phyloP scores from a whole-genome alignment of 2,329 filamentous ascomycete species.

The Xylogone sp. region DNA sequence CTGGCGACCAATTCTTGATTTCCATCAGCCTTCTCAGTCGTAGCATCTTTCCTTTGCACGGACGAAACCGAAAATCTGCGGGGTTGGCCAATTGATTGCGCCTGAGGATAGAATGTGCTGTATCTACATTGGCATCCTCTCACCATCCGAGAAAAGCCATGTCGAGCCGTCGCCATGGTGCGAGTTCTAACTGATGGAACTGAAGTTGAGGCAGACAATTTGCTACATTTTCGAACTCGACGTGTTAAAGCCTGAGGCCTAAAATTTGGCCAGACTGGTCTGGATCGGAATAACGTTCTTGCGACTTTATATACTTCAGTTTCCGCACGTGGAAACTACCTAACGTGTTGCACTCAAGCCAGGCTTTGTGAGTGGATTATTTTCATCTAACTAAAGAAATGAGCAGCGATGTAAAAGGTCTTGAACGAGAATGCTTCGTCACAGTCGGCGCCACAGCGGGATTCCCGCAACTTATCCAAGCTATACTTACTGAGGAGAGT shows the following conservation, averaged over 20 bases:
- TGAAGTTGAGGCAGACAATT: background rate
- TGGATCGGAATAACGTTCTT: background rate
- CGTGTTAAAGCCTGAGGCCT: background rate
- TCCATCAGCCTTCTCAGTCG: background rate
- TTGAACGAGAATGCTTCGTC: conserved; percentile 60
- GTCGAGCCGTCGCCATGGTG: conserved; percentile 25
- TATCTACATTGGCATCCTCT: conserved; percentile 19
- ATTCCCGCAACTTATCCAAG: conserved; percentile 68
- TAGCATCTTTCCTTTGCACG: conserved; percentile 7
- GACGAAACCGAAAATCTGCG: conserved; percentile 20
- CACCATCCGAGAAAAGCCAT: conserved; percentile 22
- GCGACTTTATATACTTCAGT: background rate
- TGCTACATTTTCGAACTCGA: background rate
- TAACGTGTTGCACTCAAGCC: background rate
- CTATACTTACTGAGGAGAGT: conserved; percentile 60
- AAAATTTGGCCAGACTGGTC: background rate
- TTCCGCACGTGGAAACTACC: background rate
- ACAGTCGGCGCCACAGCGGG: conserved; percentile 90
- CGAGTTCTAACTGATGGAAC: background rate
- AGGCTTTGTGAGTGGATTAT: background rate
- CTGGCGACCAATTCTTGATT: background rate
- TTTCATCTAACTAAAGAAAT: background rate
- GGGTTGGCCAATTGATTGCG: conserved; percentile 15
- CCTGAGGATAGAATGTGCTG: background rate
- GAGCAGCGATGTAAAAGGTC: background rate